These are phyloP conservation scores for Petunia hybrid DNA, from an alignment of 305 asterid genomes.

Conservation along the genomic window DNA sequence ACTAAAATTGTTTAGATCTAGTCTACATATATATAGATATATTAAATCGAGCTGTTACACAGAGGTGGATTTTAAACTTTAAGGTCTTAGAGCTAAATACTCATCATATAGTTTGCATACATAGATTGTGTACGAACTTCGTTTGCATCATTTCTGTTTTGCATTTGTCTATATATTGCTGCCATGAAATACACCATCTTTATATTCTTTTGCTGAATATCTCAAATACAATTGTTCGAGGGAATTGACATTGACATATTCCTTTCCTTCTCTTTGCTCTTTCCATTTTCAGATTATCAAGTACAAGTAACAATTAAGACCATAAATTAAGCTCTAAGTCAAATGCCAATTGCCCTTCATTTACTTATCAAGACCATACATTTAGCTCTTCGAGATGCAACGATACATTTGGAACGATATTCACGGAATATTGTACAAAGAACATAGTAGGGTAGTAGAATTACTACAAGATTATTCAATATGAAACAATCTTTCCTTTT, in stretches of 20 bases:
- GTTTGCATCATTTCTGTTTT: background rate
- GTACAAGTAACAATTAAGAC: background rate
- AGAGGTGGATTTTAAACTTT: too few species aligned
- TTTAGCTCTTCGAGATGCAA: background rate
- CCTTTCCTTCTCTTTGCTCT: background rate
- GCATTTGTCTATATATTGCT: background rate
- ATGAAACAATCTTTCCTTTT: background rate
- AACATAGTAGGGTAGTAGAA: background rate
- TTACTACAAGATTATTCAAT: background rate
- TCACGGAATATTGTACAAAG: background rate
- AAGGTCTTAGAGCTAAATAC: too few species aligned
- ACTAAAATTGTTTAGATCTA: too few species aligned
- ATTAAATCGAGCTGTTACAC: too few species aligned
- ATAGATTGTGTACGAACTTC: background rate
- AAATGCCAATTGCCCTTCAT: too few species aligned
- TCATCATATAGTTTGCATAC: background rate
- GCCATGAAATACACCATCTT: background rate
- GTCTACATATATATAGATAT: too few species aligned
- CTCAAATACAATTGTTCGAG: background rate
- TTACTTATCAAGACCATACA: too few species aligned
- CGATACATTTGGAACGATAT: background rate
- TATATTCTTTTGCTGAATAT: slow-evolving; percentile 12
- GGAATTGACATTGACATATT: background rate
- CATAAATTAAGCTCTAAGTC: too few species aligned
- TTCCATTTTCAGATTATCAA: background rate